Percentiles rank a stretch among this genome's conserved stretches.
phyloP scores from a whole-genome alignment of 2,329 filamentous ascomycete genomes.

The Colletotrichum magnum region DNA sequence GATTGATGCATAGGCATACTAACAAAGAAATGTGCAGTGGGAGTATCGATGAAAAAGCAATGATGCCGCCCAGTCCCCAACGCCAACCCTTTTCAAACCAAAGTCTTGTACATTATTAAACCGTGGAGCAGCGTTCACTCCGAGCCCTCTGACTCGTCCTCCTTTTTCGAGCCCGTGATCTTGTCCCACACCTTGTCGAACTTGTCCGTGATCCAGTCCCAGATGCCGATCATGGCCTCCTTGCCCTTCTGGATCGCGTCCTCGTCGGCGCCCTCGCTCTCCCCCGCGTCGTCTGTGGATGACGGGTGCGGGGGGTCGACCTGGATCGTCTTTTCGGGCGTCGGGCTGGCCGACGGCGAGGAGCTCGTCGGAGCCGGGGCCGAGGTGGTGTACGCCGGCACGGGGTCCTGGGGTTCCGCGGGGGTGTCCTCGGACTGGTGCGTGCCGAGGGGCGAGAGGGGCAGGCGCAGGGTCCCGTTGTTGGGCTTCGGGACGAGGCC shows the following conservation, averaged over 20 bases:
- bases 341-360: slow-evolving; percentile 38
- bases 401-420: slow-evolving; percentile 69
- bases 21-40: slow-evolving; percentile 8
- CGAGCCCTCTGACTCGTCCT: slow-evolving; percentile 4
- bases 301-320: slow-evolving; percentile 44
- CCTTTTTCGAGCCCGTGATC: slow-evolving; percentile 48
- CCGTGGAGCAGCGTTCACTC: slow-evolving; percentile 18
- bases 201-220: slow-evolving; percentile 67
- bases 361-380: slow-evolving; percentile 12
- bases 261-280: slow-evolving; percentile 45
- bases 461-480: slow-evolving; percentile 87
- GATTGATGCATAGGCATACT: neutral
- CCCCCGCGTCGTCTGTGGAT: slow-evolving; percentile 41
- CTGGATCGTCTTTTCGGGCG: slow-evolving; percentile 35
- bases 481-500: slow-evolving; percentile 81
- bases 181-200: slow-evolving; percentile 62
- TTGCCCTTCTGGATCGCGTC: slow-evolving; percentile 48
- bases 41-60: slow-evolving; percentile 31
- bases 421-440: slow-evolving; percentile 68
- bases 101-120: neutral
- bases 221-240: slow-evolving; percentile 54
- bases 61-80: slow-evolving; percentile 31
- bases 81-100: slow-evolving; percentile 24
- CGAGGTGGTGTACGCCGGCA: slow-evolving; percentile 45
- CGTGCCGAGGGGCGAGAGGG: slow-evolving; percentile 73